phyloP scores from a whole-genome alignment of 352 stramenopile species.

The Phytophthora podocarpi region DNA sequence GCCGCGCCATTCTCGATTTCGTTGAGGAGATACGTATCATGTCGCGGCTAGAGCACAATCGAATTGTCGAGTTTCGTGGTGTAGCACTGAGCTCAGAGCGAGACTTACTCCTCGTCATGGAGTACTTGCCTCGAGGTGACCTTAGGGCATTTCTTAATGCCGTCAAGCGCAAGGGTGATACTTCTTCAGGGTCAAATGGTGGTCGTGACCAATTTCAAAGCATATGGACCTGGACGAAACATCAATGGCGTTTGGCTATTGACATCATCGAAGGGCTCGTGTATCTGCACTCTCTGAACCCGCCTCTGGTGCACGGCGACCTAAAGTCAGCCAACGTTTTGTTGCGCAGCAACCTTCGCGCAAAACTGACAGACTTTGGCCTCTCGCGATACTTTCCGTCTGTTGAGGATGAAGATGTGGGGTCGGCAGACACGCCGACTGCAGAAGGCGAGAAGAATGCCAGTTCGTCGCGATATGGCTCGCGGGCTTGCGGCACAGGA shows the following conservation, averaged over 20 bases:
- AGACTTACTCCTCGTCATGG: constrained; percentile 50
- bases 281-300: constrained; percentile 51
- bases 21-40: constrained; percentile 54
- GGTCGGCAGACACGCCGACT: neutral
- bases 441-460: neutral
- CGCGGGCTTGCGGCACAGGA: constrained; percentile 50
- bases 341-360: constrained; percentile 36
- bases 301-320: constrained; percentile 44
- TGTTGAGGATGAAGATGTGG: constrained; percentile 7
- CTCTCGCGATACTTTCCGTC: constrained; percentile 37
- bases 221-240: constrained; percentile 50
- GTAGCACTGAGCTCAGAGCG: constrained; percentile 49
- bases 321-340: constrained; percentile 50
- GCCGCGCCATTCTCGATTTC: constrained; percentile 46
- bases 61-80: constrained; percentile 57
- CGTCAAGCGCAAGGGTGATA: constrained; percentile 31
- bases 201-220: constrained; percentile 32
- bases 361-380: constrained; percentile 52
- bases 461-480: constrained; percentile 11
- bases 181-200: neutral
- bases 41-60: constrained; percentile 51
- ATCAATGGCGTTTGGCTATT: constrained; percentile 49
- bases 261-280: constrained; percentile 54
- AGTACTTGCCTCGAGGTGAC: constrained; percentile 64
- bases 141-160: constrained; percentile 43